Evolutionary conservation across 768 basidiomycete genomes (phyloP), one percentile per base, ranked within the genome.

Genomic region (Tulasnella sp.): DNA sequence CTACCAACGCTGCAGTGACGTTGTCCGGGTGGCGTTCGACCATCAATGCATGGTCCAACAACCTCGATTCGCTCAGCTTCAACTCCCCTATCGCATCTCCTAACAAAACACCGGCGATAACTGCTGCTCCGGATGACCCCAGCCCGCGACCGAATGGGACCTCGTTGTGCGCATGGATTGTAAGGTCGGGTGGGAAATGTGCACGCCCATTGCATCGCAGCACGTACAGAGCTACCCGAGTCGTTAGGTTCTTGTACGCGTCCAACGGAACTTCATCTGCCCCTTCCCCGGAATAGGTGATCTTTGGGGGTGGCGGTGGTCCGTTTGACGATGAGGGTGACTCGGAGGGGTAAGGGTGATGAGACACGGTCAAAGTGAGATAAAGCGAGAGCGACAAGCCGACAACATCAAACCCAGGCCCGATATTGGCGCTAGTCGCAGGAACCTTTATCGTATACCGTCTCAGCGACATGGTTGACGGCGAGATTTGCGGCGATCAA

Each of bases 11-110:
- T 2, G 96, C 96, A 0, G 96, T 96, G 66, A 99, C 93, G 68
- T 99, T 99, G 70, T 99, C 96, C 14, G 96, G 96, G 68, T 99
- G 96, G 15, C 96, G 79, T 71, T 99, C 96, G 65, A 99, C 92
- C 96, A 99, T 99, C 53, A 99, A 76, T 1, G 94, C 93, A 66
- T 88, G 94, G 71, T 99, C 96, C 60, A 98, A 80, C 64, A 94
- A 73, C 23, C 96, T 81, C 40, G 75, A 77, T 27, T 68, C 73
- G 12, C 85, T 69, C 9, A 98, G 80, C 21, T 75, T 66, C 60
- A 98, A 77, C 15, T 77, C 62, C 14, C 87, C 94, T 21, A 98
- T 74, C n/a, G 80, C 75, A 66, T 91, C 78, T 34, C 83, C 96
- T 42, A 99, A 79, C 31, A 94, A 76, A 32, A 96, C 92, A 39